Conservation (phyloP, 306 rosid species). For the Begonia peltatifolia region DNA sequence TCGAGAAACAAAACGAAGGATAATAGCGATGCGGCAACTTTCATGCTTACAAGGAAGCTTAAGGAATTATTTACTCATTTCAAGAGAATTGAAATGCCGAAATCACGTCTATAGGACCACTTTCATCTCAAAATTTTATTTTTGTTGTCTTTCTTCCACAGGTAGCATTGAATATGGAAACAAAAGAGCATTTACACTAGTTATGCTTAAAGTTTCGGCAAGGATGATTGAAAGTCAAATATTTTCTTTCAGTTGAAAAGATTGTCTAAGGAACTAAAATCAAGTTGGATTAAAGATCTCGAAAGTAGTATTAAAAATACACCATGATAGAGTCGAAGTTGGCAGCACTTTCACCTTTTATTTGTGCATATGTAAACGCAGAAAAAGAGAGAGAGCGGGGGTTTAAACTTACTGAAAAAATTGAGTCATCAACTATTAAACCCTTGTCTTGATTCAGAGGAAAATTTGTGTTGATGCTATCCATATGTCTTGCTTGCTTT, state of each 20-base stretch:
- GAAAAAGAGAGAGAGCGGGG: conserved; percentile 1
- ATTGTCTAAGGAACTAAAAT: background rate
- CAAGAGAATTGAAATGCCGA: no score
- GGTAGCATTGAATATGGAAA: no score
- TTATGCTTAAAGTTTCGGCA: no score
- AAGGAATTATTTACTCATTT: no score
- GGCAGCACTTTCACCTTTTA: background rate
- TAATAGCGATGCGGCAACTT: no score
- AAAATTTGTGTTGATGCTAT: conserved; percentile 12
- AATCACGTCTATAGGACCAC: no score
- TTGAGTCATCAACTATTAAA: conserved; percentile 11
- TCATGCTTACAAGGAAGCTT: no score
- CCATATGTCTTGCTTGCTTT: conserved; percentile 21
- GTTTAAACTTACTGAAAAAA: conserved; percentile 24
- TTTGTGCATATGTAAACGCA: background rate
- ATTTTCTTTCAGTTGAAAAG: background rate
- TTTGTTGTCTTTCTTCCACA: no score
- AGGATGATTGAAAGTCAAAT: background rate
- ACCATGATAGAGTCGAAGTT: no score
- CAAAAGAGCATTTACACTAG: no score
- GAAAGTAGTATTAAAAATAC: no score
- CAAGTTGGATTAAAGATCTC: background rate
- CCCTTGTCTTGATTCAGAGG: conserved; percentile 20
- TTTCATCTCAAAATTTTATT: no score
- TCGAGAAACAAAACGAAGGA: conserved; percentile 7